A percentile compares a stretch with the other conserved stretches of the same genome.
Conservation (phyloP, 1,139 yeast species). For the Candida sanyaensis region DNA sequence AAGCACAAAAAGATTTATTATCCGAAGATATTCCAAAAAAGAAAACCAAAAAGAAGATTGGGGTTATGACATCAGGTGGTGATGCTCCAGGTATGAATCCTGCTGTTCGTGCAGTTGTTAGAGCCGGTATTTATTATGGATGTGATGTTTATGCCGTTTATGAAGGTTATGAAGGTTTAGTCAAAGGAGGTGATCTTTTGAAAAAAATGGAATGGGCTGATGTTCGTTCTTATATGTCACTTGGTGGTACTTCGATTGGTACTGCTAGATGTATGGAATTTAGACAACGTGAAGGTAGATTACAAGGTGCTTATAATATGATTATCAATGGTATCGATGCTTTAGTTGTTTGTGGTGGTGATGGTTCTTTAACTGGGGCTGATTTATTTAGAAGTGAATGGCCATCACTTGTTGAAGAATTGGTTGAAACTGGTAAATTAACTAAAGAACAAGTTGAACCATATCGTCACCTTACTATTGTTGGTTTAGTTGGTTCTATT, state of each 20-base stretch:
- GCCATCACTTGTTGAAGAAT: constrained; percentile 82
- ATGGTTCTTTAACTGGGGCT: constrained; percentile 97
- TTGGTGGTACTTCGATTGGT: constrained; percentile 95
- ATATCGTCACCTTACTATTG: constrained; percentile 77
- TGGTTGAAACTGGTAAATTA: constrained; percentile 54
- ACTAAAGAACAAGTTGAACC: constrained; percentile 57
- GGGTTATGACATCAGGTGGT: constrained; percentile 98
- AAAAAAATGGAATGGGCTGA: constrained; percentile 87
- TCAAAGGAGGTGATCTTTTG: constrained; percentile 77
- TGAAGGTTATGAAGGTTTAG: constrained; percentile 96
- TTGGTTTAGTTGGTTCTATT: constrained; percentile 95
- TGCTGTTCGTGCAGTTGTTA: constrained; percentile 88
- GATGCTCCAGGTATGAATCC: constrained; percentile 99
- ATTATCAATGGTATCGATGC: constrained; percentile 92
- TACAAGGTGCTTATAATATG: constrained; percentile 80
- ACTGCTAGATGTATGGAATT: constrained; percentile 92
- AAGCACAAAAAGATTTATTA: neutral
- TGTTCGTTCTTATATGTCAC: constrained; percentile 86
- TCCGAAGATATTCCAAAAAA: constrained; percentile 11
- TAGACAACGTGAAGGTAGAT: constrained; percentile 81
- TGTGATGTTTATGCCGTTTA: constrained; percentile 93
- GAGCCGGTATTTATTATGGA: constrained; percentile 85
- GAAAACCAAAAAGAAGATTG: constrained; percentile 58
- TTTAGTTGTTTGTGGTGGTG: constrained; percentile 97
- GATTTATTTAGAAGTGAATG: constrained; percentile 91